phyloP scores from a whole-genome alignment of 2,329 filamentous ascomycete genomes.

The Fusarium euwallaceae region DNA sequence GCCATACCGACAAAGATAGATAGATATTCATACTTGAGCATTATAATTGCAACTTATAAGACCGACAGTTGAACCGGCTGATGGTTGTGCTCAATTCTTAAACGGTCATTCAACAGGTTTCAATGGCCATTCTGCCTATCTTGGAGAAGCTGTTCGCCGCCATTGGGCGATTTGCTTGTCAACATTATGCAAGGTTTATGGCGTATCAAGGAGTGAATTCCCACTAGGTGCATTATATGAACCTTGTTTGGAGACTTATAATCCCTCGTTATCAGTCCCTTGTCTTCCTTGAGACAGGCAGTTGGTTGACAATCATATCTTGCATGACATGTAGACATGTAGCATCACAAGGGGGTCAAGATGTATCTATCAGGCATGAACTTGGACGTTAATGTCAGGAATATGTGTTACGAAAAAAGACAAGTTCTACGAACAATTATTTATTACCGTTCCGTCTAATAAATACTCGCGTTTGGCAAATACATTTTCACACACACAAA shows the following conservation, averaged over 20 bases:
- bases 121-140: background rate
- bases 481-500: no score
- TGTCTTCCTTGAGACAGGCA: background rate
- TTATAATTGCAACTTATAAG: background rate
- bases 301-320: no score
- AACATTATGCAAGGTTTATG: background rate
- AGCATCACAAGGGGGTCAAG: background rate
- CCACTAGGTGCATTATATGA: background rate
- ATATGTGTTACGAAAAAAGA: background rate
- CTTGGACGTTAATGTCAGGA: background rate
- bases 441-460: background rate
- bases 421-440: background rate
- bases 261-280: background rate
- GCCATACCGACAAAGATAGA: background rate
- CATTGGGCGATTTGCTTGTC: background rate
- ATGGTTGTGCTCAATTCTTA: background rate
- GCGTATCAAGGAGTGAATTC: background rate
- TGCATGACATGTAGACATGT: no score
- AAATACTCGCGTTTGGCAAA: no score
- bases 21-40: background rate
- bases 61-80: no score
- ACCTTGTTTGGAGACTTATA: background rate
- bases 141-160: background rate
- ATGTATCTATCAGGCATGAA: background rate
- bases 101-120: no score